phyloP scores from a whole-genome alignment of 192 early-diverging fungal species.

The Rhizophagus sp. region DNA sequence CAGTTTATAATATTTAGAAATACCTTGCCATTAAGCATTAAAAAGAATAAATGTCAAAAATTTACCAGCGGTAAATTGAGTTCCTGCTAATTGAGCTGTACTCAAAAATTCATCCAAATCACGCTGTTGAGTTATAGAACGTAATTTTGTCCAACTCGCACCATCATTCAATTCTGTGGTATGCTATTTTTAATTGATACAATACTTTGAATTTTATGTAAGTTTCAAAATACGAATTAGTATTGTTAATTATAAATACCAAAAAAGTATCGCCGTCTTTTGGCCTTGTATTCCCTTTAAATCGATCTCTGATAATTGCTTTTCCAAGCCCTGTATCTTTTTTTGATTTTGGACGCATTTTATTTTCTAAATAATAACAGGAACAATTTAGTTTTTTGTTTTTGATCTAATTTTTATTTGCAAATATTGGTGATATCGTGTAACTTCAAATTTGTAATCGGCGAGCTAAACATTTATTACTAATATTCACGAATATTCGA shows the following conservation, averaged over 20 bases:
- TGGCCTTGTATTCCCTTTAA: conserved; percentile 45
- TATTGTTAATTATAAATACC: conserved; percentile 28
- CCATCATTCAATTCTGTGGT: conserved; percentile 86
- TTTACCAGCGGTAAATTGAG: conserved; percentile 85
- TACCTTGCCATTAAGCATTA: not conserved
- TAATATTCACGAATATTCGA: too few relatives aligned
- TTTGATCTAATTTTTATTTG: too few relatives aligned
- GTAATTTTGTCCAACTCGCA: conserved; percentile 81
- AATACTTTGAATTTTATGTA: not conserved
- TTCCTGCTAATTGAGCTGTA: conserved; percentile 93
- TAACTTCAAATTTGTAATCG: not conserved
- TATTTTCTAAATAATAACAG: not conserved
- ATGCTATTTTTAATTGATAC: conserved; percentile 51
- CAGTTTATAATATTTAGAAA: not conserved
- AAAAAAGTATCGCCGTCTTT: conserved; percentile 45
- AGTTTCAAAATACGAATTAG: too few relatives aligned
- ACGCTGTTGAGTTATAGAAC: conserved; percentile 95
- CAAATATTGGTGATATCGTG: not conserved
- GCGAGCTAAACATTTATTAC: too few relatives aligned
- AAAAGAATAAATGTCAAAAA: not conserved
- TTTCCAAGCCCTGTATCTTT: conserved; percentile 50
- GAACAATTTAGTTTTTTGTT: not conserved
- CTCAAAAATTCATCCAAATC: conserved; percentile 96
- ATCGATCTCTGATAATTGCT: conserved; percentile 50
- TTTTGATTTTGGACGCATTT: conserved; percentile 27